Evolutionary conservation across 2,329 filamentous ascomycete genomes (phyloP).

Genomic region (Teratosphaeria pseudoeucalypti): DNA sequence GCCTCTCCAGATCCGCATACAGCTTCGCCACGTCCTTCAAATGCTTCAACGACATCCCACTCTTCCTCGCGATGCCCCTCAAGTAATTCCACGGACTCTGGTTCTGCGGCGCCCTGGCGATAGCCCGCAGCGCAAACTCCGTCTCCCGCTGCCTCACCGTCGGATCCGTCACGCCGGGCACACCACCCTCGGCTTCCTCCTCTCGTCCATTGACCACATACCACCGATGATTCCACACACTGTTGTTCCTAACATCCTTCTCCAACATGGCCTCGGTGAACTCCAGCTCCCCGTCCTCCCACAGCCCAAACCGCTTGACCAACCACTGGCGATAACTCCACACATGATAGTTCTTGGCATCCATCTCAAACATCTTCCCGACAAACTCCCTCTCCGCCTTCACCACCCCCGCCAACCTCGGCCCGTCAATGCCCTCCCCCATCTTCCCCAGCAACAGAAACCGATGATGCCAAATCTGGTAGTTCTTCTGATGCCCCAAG

Average conservation of each 20-base stretch:
- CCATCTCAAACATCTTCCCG: slow-evolving; percentile 65
- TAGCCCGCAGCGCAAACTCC: slow-evolving; percentile 55
- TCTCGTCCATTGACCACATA: slow-evolving; percentile 69
- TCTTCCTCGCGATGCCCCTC: slow-evolving; percentile 61
- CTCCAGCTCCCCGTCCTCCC: slow-evolving; percentile 48
- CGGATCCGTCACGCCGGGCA: slow-evolving; percentile 30
- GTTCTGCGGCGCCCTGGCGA: slow-evolving; percentile 78
- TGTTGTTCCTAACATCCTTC: slow-evolving; percentile 86
- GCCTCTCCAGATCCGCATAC: slow-evolving; percentile 41
- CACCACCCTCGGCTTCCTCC: slow-evolving; percentile 16
- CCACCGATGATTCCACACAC: slow-evolving; percentile 94
- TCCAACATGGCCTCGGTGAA: slow-evolving; percentile 64
- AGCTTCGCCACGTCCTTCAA: slow-evolving; percentile 44
- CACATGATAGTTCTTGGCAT: slow-evolving; percentile 97
- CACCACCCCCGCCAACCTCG: background rate
- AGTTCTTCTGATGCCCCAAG: slow-evolving; percentile 84
- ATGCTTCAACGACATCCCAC: slow-evolving; percentile 39
- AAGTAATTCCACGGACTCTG: slow-evolving; percentile 92
- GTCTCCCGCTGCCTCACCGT: slow-evolving; percentile 65
- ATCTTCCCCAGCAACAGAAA: slow-evolving; percentile 45
- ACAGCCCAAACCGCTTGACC: slow-evolving; percentile 53
- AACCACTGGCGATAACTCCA: slow-evolving; percentile 87
- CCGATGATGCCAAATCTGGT: slow-evolving; percentile 82
- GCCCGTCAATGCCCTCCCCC: background rate
- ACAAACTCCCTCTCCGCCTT: slow-evolving; percentile 61